Percentiles rank a stretch among this genome's conserved stretches.
Conservation (phyloP, 2,329 filamentous ascomycete genomes). For the Stenocarpella maydis region DNA sequence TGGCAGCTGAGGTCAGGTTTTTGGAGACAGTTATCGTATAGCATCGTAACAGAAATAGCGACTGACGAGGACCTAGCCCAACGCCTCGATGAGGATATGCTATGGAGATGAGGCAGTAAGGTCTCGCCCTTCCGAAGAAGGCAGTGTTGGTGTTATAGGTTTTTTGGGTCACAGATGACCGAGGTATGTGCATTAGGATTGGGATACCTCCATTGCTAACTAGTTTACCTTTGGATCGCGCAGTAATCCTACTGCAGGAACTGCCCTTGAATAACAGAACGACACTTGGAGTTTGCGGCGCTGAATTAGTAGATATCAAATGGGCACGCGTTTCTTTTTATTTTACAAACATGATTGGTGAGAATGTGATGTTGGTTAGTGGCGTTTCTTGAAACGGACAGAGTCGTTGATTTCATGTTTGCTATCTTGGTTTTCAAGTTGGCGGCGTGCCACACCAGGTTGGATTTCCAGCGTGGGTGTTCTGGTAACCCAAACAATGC, state of each 20-base stretch:
- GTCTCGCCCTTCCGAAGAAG: neutral
- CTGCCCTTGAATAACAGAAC: neutral
- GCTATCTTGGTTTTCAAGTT: no score
- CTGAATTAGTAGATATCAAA: neutral
- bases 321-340: neutral
- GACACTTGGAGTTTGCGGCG: conserved; percentile 18
- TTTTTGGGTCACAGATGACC: neutral
- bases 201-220: conserved; percentile 14
- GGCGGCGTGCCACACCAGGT: no score
- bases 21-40: neutral
- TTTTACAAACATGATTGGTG: no score
- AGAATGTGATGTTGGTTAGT: neutral
- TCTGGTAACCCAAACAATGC: no score
- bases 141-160: neutral
- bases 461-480: no score
- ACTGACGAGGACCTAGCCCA: neutral
- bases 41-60: neutral
- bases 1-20: neutral
- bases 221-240: neutral
- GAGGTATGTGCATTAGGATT: conserved; percentile 17
- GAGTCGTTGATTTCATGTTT: neutral
- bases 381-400: no score
- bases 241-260: neutral
- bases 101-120: neutral
- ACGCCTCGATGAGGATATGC: neutral